These are phyloP conservation scores for Puya raimondii DNA, from an alignment of 176 grass and related monocot species.

Conservation along the genomic window DNA sequence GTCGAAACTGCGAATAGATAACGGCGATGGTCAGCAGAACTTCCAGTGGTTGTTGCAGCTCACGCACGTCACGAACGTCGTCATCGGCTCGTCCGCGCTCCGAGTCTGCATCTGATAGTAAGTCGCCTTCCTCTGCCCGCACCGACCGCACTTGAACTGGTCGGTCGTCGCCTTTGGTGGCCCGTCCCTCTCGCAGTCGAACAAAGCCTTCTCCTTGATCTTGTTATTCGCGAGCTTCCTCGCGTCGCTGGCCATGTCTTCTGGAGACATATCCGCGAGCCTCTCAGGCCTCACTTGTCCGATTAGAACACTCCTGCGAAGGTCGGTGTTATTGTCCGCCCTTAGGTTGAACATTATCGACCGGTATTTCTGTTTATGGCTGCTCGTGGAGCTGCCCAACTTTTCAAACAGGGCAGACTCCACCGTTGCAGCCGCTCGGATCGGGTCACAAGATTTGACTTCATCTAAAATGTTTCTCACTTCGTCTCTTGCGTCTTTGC, in stretches of 20 bases:
- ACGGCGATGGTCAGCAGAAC: constrained; percentile 40
- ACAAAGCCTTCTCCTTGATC: constrained; percentile 79
- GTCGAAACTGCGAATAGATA: too few relatives aligned
- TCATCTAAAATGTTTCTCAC: constrained; percentile 55
- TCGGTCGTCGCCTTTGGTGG: constrained; percentile 73
- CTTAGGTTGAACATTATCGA: constrained; percentile 82
- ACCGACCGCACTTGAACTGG: constrained; percentile 75
- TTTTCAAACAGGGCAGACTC: constrained; percentile 63
- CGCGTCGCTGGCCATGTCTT: constrained; percentile 75
- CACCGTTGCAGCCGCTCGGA: constrained; percentile 59
- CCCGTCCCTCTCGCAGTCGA: constrained; percentile 53
- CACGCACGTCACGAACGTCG: constrained; percentile 81
- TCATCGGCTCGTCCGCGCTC: constrained; percentile 85
- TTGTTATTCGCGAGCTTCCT: constrained; percentile 59
- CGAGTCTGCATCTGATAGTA: constrained; percentile 84
- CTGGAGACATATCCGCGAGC: constrained; percentile 36
- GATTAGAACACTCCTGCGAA: constrained; percentile 49
- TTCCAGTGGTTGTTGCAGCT: constrained; percentile 96
- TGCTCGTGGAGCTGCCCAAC: constrained; percentile 47
- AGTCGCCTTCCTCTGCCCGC: constrained; percentile 63
- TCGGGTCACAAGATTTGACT: constrained; percentile 57
- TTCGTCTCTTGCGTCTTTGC: constrained; percentile 57
- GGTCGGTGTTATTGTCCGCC: constrained; percentile 74
- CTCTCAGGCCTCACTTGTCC: constrained; percentile 46
- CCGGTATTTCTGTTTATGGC: constrained; percentile 67